Base-by-base conservation (phyloP, 1,139 yeast species). In the Sugiyamaella novakii region DNA sequence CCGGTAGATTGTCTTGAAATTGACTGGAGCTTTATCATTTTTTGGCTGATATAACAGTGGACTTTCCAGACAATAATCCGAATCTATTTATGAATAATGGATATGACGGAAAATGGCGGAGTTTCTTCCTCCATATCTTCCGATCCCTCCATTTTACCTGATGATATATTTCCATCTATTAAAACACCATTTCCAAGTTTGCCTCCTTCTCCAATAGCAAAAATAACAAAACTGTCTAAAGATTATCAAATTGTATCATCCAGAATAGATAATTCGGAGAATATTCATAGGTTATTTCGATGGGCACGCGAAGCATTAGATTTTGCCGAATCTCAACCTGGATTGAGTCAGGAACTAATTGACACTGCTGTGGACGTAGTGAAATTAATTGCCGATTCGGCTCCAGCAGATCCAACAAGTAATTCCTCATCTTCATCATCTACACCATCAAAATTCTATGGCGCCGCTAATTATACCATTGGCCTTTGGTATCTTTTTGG, bases 291-390 rank as follows among this genome's bases (percentile, higher is more conserved):
- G 37, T 47, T 59, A 30, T 62, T 66, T 51, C 54, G 59, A 38
- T 67, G 71, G 71, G 69, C 71, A 2, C 60, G 68, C n/a, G 65
- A 61, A 38, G 57, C 60, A 21, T 52, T 64, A 37, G 68, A 64
- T 40, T 65, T 63, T 43, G 59, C 65, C 3, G 66, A 62, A 45
- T 49, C 53, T 39, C 65, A 63, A 46, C 55, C 56, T 14, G 67
- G 67, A 2, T 50, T 66, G 12, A 55, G 59, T 11, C 45, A 51
- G 3, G 54, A 55, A 7, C 51, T 61, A 22, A 46, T 64, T 15
- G 56, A 54, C 30, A 57, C 61, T 2, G 70, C 69, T 11, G 43
- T 55, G 34, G 59, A 58, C 28, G 53, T 66, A 12, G 56, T 66
- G 19, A 30, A 50, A 40, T 51, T 58, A 2, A 60, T 62, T 14